These are phyloP conservation scores for Diplogelasinospora grovesii DNA, from an alignment of 495 filamentous ascomycete species.

Conservation along the genomic window DNA sequence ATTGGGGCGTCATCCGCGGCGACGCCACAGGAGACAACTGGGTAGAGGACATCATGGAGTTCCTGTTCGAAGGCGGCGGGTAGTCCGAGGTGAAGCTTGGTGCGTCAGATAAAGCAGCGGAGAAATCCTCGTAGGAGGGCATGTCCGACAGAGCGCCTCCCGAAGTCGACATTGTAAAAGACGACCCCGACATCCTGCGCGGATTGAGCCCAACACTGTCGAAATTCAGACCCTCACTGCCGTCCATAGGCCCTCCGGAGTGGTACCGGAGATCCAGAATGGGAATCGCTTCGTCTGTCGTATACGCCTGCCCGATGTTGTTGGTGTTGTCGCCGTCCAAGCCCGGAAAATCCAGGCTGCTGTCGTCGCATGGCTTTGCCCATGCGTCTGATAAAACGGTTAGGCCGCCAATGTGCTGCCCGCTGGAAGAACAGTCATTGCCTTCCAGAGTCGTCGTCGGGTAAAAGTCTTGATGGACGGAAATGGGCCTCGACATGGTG, in stretches of 20 bases:
- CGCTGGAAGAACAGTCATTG: conserved; percentile 34
- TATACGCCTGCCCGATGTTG: conserved; percentile 49
- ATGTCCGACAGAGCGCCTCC: conserved; percentile 51
- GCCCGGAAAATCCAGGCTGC: conserved; percentile 36
- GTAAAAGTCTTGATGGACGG: conserved; percentile 49
- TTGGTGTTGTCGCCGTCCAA: conserved; percentile 44
- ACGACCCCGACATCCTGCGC: conserved; percentile 52
- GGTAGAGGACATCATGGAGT: conserved; percentile 53
- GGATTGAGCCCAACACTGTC: conserved; percentile 33
- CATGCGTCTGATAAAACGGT: conserved; percentile 38
- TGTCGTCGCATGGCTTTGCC: conserved; percentile 46
- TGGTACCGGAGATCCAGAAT: conserved; percentile 47
- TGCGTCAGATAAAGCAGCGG: conserved; percentile 47
- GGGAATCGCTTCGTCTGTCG: conserved; percentile 49
- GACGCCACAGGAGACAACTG: conserved; percentile 54
- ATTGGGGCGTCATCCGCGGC: conserved; percentile 51
- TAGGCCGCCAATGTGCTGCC: conserved; percentile 20
- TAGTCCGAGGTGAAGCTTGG: conserved; percentile 52
- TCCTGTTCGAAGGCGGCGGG: conserved; percentile 49
- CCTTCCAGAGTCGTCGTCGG: conserved; percentile 41
- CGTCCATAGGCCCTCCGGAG: conserved; percentile 31
- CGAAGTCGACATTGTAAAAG: conserved; percentile 52
- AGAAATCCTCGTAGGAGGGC: conserved; percentile 54
- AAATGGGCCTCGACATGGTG: conserved; percentile 41
- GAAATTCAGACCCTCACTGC: conserved; percentile 32